Evolutionary conservation across 495 filamentous ascomycete genomes (phyloP).

Genomic region (Aspergillus sclerotiicarbonarius): DNA sequence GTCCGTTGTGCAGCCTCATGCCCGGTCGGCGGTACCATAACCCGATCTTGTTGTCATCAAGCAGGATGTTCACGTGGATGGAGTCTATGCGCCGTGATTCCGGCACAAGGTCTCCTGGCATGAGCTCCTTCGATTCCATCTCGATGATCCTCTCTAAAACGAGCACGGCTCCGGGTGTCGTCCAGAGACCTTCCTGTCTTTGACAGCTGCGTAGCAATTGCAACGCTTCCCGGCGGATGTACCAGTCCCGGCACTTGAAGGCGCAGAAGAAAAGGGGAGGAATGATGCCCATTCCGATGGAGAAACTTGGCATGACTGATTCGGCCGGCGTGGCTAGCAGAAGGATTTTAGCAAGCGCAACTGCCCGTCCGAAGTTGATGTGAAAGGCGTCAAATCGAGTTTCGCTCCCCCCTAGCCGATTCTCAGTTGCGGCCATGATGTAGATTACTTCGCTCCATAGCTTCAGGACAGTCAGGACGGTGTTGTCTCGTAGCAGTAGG

Average conservation of each 20-base stretch:
- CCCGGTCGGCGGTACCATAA: neutral
- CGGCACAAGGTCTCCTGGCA: slow-evolving; percentile 12
- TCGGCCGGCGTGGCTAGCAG: neutral
- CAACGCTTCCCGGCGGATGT: slow-evolving; percentile 13
- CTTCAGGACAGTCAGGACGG: slow-evolving; percentile 10
- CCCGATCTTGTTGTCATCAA: neutral
- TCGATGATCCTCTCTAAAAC: slow-evolving; percentile 12
- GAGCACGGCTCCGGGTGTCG: slow-evolving; percentile 1
- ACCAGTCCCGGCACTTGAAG: slow-evolving; percentile 21
- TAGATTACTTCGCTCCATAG: slow-evolving; percentile 16
- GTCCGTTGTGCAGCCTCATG: neutral
- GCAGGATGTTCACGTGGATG: slow-evolving; percentile 4
- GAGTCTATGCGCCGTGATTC: slow-evolving; percentile 13
- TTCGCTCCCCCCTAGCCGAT: neutral
- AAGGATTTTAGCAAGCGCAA: slow-evolving; percentile 9
- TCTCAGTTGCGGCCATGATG: slow-evolving; percentile 12
- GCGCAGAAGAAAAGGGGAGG: slow-evolving; percentile 16
- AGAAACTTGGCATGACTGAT: slow-evolving; percentile 13
- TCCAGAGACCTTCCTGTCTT: slow-evolving; percentile 16
- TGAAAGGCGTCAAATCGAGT: slow-evolving; percentile 13
- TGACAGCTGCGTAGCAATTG: slow-evolving; percentile 9
- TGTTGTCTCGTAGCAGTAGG: neutral
- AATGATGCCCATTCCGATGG: slow-evolving; percentile 16
- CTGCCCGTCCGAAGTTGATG: slow-evolving; percentile 7
- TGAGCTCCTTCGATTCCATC: slow-evolving; percentile 14